A percentile compares a stretch with the other conserved stretches of the same genome.
These are phyloP conservation scores for Lachnellula hyalina DNA, from an alignment of 2,329 filamentous ascomycete species.

Conservation along the genomic window DNA sequence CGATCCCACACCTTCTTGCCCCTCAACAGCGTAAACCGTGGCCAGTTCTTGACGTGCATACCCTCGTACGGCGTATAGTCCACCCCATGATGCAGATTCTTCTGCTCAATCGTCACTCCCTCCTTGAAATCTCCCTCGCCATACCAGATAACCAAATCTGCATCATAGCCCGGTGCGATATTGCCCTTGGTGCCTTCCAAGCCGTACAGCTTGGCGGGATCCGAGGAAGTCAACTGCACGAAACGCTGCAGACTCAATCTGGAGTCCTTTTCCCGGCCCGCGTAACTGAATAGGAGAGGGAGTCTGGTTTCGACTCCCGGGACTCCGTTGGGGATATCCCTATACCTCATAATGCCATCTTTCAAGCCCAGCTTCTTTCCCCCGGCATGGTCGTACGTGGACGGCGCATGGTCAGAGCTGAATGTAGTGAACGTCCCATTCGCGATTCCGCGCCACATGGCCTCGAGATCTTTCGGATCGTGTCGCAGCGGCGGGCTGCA, in stretches of 20 bases:
- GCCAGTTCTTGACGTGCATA: slow-evolving; percentile 22
- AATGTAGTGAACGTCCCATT: slow-evolving; percentile 52
- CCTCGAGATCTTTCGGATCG: slow-evolving; percentile 42
- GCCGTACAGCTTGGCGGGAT: slow-evolving; percentile 22
- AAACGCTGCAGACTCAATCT: slow-evolving; percentile 17
- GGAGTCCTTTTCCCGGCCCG: slow-evolving; percentile 10
- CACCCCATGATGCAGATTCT: slow-evolving; percentile 21
- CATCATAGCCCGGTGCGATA: slow-evolving; percentile 23
- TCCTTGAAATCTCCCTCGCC: slow-evolving; percentile 10
- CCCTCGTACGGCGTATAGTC: slow-evolving; percentile 25
- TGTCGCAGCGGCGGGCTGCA: slow-evolving; percentile 48
- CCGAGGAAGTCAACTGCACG: slow-evolving; percentile 19
- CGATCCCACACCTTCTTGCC: slow-evolving; percentile 22
- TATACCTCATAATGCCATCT: slow-evolving; percentile 17
- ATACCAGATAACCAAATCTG: slow-evolving; percentile 24
- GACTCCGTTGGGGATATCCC: slow-evolving; percentile 22
- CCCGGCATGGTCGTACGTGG: slow-evolving; percentile 16
- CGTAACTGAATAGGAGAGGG: slow-evolving; percentile 17
- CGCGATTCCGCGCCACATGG: slow-evolving; percentile 45
- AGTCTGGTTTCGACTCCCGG: slow-evolving; percentile 23
- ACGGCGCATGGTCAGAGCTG: slow-evolving; percentile 34
- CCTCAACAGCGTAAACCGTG: slow-evolving; percentile 19
- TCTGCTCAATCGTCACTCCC: slow-evolving; percentile 14
- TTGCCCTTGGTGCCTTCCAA: slow-evolving; percentile 20
- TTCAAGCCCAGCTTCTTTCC: slow-evolving; percentile 21